Evolutionary conservation across 257 asterid species (phyloP).

Genomic region (Anisodus tanguticus): DNA sequence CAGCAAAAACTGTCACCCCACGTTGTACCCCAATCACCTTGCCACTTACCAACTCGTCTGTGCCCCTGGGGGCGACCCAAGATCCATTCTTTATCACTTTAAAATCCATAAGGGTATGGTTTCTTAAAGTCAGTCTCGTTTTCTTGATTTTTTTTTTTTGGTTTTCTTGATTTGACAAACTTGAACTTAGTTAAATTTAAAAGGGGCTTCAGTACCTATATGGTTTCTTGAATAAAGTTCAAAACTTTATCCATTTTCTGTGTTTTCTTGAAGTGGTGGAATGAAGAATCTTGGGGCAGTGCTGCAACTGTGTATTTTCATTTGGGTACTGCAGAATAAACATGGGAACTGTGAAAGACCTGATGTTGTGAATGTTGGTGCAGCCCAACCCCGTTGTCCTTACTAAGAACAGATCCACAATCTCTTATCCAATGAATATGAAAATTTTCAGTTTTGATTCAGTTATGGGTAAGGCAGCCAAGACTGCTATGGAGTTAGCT

Average conservation of each 20-base stretch:
- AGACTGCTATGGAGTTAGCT: conserved; percentile 56
- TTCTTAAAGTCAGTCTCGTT: background rate
- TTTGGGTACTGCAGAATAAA: background rate
- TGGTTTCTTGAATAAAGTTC: background rate
- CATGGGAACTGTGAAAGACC: conserved; percentile 42
- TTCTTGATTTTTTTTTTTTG: background rate
- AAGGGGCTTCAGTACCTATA: background rate
- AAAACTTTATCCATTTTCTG: background rate
- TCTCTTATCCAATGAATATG: too few species aligned
- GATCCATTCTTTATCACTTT: too few species aligned
- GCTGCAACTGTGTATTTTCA: conserved; percentile 10
- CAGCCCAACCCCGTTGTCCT: too few species aligned
- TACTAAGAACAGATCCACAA: too few species aligned
- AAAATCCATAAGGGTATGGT: background rate
- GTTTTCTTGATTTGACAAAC: background rate
- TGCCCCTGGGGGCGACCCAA: too few species aligned
- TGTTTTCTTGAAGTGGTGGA: background rate
- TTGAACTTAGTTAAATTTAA: background rate
- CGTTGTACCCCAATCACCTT: too few species aligned
- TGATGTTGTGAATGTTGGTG: conserved; percentile 48
- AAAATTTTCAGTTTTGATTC: conserved; percentile 47
- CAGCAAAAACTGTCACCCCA: too few species aligned
- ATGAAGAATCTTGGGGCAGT: conserved; percentile 24
- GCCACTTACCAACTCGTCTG: too few species aligned
- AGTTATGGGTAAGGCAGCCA: conserved; percentile 53